Evolutionary conservation across 352 stramenopile species (phyloP), one percentile per base, ranked within the genome.

Genomic region (Globisporangium nunn): DNA sequence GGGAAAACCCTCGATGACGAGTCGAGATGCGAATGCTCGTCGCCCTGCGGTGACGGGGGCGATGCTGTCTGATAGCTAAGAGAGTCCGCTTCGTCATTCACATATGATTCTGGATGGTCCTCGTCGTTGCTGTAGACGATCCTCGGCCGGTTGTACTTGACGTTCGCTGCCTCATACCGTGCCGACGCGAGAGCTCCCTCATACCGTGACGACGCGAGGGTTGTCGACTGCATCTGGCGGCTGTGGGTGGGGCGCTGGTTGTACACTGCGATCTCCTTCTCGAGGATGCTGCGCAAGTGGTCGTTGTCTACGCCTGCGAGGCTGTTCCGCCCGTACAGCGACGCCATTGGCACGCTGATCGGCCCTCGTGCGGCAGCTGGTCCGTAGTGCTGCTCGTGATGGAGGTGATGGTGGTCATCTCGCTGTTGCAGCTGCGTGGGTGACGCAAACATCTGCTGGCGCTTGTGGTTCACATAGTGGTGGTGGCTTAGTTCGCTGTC

Each of bases 201-300:
- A 23, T 23, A 23, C 23, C 6, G 40, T 1, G 40, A 45, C 6
- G 40, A 45, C 40, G 40, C 33, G 33, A 5, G 33, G n/a, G 7
- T 14, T 45, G 40, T 4, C 12, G 14, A 1, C 23, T 6, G 41
- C 15, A 47, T 17, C 6, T n/a, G 41, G 15, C 41, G 41, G n/a
- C 4, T n/a, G 15, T 47, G 39, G 8, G 39, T 44, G 35, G 10
- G 44, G 35, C 55, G 56, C 46, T 59, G 45, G 52, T 64, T 64
- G 52, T 64, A 64, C 12, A 59, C 54, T 18, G 58, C 58, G 37
- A 64, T 46, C 41, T 64, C 58, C 14, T 58, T 35, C 14, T 64
- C 58, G 7, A 64, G 45, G 28, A 64, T 64, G 28, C 50, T 58
- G 37, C 52, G 58, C 44, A 64, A 39, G 45, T 50, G 52, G 11